Conservation (phyloP, 2,329 filamentous ascomycete genomes). For the Xylaria sp. region DNA sequence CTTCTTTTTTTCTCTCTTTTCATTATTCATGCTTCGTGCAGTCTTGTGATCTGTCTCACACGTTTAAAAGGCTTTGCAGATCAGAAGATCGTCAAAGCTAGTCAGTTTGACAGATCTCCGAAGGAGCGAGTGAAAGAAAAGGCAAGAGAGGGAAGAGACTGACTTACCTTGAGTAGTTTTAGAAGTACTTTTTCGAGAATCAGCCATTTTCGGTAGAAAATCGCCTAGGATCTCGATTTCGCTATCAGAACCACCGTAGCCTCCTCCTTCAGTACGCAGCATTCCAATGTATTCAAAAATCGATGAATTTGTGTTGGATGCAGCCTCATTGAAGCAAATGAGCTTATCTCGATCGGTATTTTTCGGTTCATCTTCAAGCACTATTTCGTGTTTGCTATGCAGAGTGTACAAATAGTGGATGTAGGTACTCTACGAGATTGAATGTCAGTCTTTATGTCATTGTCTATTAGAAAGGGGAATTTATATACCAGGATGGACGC, state of each 20-base stretch:
- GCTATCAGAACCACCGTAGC: slow-evolving; percentile 18
- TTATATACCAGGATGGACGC: slow-evolving; percentile 13
- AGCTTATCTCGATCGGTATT: slow-evolving; percentile 6
- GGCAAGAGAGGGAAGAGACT: background rate
- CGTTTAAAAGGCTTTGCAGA: background rate
- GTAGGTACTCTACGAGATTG: slow-evolving; percentile 5
- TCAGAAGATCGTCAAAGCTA: background rate
- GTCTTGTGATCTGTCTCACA: background rate
- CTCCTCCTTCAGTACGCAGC: slow-evolving; percentile 22
- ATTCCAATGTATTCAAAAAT: slow-evolving; percentile 16
- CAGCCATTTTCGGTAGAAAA: background rate
- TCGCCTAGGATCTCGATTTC: background rate
- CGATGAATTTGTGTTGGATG: background rate
- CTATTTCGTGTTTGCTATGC: slow-evolving; percentile 4
- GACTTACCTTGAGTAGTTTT: slow-evolving; percentile 1
- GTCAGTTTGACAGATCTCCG: background rate
- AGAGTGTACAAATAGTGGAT: slow-evolving; percentile 15
- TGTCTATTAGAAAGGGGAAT: too few species aligned
- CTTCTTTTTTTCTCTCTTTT: too few species aligned
- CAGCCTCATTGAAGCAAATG: background rate
- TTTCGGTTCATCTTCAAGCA: slow-evolving; percentile 1
- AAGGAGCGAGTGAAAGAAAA: background rate
- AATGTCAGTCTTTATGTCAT: background rate
- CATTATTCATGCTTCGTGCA: background rate
- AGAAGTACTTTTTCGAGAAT: background rate